phyloP scores from a whole-genome alignment of 805 yeast species.

The Ogataea paraovalis region DNA sequence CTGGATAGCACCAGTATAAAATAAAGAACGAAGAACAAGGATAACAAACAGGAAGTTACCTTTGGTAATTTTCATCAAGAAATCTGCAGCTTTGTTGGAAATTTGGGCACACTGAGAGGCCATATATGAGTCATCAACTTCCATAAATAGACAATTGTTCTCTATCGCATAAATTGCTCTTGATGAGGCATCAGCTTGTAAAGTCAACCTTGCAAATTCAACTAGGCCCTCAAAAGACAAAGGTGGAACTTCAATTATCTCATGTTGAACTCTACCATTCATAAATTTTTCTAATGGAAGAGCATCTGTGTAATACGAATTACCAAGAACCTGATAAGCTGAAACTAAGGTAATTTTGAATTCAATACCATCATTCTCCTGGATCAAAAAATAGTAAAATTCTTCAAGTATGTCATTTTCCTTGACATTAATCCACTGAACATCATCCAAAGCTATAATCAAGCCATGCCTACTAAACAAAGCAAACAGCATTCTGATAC shows the following conservation, averaged over 20 bases:
- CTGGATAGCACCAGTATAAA: neutral
- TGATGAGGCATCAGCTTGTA: neutral
- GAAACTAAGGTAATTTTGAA: neutral
- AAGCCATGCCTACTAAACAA: conserved; percentile 39
- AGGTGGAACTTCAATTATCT: neutral
- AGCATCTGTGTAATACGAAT: neutral
- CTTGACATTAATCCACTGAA: conserved; percentile 38
- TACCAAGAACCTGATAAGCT: neutral
- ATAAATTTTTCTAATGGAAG: neutral
- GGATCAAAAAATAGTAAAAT: conserved; percentile 19
- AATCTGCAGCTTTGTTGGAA: neutral
- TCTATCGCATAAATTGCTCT: neutral
- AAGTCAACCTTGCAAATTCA: neutral
- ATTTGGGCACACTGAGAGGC: neutral
- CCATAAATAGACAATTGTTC: neutral
- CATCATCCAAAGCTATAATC: conserved; percentile 42
- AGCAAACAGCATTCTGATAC: conserved; percentile 33
- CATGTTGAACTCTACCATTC: neutral
- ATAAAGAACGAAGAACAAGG: conserved; percentile 15
- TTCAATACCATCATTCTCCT: conserved; percentile 5
- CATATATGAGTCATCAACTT: neutral
- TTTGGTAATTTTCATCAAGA: neutral
- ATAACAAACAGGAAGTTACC: conserved; percentile 32
- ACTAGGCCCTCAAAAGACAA: neutral
- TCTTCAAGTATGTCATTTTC: conserved; percentile 32